These are phyloP conservation scores for Thelonectria olida DNA, from an alignment of 2,329 filamentous ascomycete genomes.

Conservation along the genomic window DNA sequence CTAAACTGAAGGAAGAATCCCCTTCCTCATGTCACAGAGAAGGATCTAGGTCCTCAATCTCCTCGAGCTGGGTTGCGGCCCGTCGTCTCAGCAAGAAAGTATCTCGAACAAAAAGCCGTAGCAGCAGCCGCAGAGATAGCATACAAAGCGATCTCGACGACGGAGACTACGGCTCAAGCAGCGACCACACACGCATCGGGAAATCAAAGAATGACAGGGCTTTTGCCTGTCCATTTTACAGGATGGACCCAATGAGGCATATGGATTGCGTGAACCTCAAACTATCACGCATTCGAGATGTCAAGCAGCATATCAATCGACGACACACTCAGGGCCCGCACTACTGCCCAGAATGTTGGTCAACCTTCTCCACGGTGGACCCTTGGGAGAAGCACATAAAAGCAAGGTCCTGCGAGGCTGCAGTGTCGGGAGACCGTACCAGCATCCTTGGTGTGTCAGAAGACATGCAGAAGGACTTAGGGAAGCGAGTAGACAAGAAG, in stretches of 20 bases:
- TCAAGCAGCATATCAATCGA: conserved; percentile 8
- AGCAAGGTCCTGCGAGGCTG: neutral
- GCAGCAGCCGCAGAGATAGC: neutral
- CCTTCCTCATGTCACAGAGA: neutral
- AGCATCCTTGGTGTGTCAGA: conserved; percentile 12
- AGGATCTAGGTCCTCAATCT: neutral
- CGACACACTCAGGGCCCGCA: neutral
- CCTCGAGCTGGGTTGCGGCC: neutral
- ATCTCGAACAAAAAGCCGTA: neutral
- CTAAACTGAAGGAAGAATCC: neutral
- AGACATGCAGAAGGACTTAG: conserved; percentile 13
- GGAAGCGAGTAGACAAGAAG: conserved; percentile 14
- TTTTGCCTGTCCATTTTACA: conserved; percentile 6
- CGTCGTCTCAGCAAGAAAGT: neutral
- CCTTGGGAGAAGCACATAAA: neutral
- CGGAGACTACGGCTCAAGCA: neutral
- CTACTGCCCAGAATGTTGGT: neutral
- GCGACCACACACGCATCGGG: neutral
- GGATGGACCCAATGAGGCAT: neutral
- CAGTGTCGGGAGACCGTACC: neutral
- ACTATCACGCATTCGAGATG: neutral
- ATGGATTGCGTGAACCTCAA: neutral
- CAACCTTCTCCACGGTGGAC: neutral
- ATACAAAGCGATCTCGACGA: neutral
- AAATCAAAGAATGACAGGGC: neutral